Evolutionary conservation across 2,329 filamentous ascomycete genomes (phyloP).

Genomic region (Diaporthe batatas): DNA sequence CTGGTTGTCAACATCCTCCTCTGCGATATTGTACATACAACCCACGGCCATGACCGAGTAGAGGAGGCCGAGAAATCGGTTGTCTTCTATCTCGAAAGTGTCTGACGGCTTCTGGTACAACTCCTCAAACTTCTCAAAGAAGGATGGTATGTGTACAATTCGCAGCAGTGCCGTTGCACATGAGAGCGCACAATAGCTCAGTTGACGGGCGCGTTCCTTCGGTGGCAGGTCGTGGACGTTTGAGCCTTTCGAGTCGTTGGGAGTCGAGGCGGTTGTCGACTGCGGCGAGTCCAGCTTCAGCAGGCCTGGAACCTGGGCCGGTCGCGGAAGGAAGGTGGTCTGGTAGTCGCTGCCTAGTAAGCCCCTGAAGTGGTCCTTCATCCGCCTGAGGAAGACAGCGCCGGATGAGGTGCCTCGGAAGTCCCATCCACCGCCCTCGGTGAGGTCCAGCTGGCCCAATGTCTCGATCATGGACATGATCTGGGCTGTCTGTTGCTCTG

Average conservation of each 20-base stretch:
- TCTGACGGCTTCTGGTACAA: constrained; percentile 80
- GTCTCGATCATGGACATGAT: constrained; percentile 96
- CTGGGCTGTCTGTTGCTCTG: constrained; percentile 74
- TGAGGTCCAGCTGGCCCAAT: constrained; percentile 90
- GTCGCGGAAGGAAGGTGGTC: constrained; percentile 69
- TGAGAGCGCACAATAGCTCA: constrained; percentile 69
- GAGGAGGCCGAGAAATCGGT: constrained; percentile 76
- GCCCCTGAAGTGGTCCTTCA: constrained; percentile 89
- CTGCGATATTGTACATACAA: constrained; percentile 76
- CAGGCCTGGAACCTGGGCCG: constrained; percentile 63
- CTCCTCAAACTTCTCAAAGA: constrained; percentile 81
- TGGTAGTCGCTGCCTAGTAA: constrained; percentile 76
- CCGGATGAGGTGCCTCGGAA: constrained; percentile 96
- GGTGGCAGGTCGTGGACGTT: constrained; percentile 78
- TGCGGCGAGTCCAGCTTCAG: constrained; percentile 78
- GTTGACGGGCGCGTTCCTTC: constrained; percentile 64
- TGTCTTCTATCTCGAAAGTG: constrained; percentile 73
- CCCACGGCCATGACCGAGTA: constrained; percentile 80
- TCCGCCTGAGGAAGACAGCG: constrained; percentile 85
- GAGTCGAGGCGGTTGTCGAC: constrained; percentile 71
- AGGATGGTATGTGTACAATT: constrained; percentile 85
- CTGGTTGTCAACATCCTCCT: constrained; percentile 63
- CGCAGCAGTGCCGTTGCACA: constrained; percentile 72
- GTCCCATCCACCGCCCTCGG: constrained; percentile 92
- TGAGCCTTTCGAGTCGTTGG: constrained; percentile 67